These are phyloP conservation scores for Fusarium bulbicola DNA, from an alignment of 2,329 filamentous ascomycete species.

Conservation along the genomic window DNA sequence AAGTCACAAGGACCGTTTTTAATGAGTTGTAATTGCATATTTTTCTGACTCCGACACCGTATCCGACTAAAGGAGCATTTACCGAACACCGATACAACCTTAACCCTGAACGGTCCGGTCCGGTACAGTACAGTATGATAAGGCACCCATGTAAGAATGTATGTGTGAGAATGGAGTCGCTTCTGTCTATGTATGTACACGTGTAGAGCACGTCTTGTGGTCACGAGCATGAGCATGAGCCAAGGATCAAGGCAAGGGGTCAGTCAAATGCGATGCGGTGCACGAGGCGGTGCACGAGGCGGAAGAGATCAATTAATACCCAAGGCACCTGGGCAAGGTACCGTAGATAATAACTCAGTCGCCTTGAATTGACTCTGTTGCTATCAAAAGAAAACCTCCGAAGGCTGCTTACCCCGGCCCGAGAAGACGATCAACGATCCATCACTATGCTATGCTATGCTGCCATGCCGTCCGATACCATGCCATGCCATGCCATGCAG, in stretches of 20 bases:
- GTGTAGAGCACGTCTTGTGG: conserved; percentile 18
- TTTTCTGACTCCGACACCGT: conserved; percentile 3
- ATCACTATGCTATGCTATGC: conserved; percentile 11
- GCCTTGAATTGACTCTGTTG: conserved; percentile 3
- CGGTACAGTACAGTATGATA: neutral
- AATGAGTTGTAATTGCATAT: conserved; percentile 32
- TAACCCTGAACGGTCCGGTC: neutral
- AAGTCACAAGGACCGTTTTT: conserved; percentile 4
- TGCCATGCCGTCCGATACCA: neutral
- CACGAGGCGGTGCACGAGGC: neutral
- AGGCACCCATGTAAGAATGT: conserved; percentile 15
- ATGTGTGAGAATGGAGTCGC: conserved; percentile 13
- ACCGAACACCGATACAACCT: conserved; percentile 2
- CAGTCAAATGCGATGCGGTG: neutral
- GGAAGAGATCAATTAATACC: conserved; percentile 16
- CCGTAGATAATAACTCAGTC: neutral
- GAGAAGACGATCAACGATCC: conserved; percentile 22
- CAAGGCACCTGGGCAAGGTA: neutral
- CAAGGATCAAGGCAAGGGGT: neutral
- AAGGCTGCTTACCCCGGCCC: conserved; percentile 25
- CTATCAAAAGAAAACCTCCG: conserved; percentile 31
- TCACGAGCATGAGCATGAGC: neutral
- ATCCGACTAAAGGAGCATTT: conserved; percentile 1
- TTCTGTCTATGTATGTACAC: conserved; percentile 11
- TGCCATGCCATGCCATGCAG: conserved; percentile 5